Evolutionary conservation across 179 eudicot genomes (phyloP), one percentile per base, ranked within the genome.

Genomic region (Beta lomatogona): DNA sequence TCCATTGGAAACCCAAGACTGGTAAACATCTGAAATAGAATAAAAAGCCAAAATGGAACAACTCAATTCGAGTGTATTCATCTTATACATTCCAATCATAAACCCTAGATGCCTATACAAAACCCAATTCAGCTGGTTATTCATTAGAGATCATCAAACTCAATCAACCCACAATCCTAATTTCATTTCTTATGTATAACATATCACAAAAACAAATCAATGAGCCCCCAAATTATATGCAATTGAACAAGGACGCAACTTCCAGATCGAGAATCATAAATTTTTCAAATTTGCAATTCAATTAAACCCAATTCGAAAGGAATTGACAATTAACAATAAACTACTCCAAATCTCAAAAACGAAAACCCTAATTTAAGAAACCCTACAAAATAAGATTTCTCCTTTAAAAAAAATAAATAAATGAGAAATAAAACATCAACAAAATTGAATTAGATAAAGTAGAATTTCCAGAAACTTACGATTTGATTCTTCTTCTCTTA

Each of bases 401-500:
- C 2, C 2, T 50, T 4, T 21, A 57, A 5, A 46, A 66, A 66
- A 58, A 45, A 21, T 64, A 4, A 13, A 3, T n/a, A 31, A 3
- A 44, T 4, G 9, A 22, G 1, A 74, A 84, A 76, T 80, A 8
- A 71, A 66, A 36, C 53, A 71, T 45, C 4, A 60, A 53, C 31
- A 60, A 21, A 67, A 84, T 58, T 22, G 67, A 78, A 78, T 10
- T 1, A 16, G 71, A 44, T 1, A 55, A 66, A 11, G 28, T 9
- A 21, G 65, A 64, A 48, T 6, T 45, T 36, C 2, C 15, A 15
- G 72, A 64, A 86, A 76, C 91, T 81, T 83, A 91, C 94, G 81
- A 85, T 82, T 88, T 91, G 87, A 86, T 57, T 25, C 89, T 86
- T 60, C 85, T 86, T 66, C 88, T 77, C 82, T 87, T 89, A 85